Evolutionary conservation across 192 early-diverging fungal genomes (phyloP).

Genomic region (Podila epicladia): DNA sequence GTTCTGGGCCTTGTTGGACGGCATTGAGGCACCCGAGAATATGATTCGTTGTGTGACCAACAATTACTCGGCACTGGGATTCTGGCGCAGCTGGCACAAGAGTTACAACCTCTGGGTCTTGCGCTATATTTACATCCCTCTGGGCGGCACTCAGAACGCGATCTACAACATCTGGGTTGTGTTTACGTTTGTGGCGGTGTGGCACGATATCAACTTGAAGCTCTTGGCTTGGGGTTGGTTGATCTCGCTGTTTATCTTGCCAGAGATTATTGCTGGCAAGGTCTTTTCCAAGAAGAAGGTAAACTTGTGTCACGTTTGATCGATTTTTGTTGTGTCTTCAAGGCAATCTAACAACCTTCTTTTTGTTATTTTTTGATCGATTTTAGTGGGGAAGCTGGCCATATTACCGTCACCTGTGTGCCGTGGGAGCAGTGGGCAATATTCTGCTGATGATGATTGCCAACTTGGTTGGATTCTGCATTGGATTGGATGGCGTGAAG

Average conservation of each 20-base stretch:
- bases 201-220: slow-evolving; percentile 93
- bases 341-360: background rate
- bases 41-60: slow-evolving; percentile 97
- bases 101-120: slow-evolving; percentile 93
- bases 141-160: slow-evolving; percentile 82
- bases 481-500: slow-evolving; percentile 88
- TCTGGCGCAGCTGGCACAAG: slow-evolving; percentile 98
- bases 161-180: slow-evolving; percentile 84
- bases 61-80: slow-evolving; percentile 93
- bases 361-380: slow-evolving; percentile 39
- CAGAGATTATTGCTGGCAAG: slow-evolving; percentile 76
- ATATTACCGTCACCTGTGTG: slow-evolving; percentile 84
- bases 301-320: slow-evolving; percentile 9
- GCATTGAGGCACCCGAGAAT: slow-evolving; percentile 90
- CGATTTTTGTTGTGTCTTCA: background rate
- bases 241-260: slow-evolving; percentile 85
- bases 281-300: slow-evolving; percentile 65
- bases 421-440: slow-evolving; percentile 82
- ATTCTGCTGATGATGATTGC: slow-evolving; percentile 96
- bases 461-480: slow-evolving; percentile 94
- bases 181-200: slow-evolving; percentile 97
- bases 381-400: slow-evolving; percentile 60
- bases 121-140: slow-evolving; percentile 91
- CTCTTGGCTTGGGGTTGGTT: slow-evolving; percentile 95
- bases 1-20: slow-evolving; percentile 95